Evolutionary conservation across 495 filamentous ascomycete species (phyloP).

Genomic region (Neurospora sp.): DNA sequence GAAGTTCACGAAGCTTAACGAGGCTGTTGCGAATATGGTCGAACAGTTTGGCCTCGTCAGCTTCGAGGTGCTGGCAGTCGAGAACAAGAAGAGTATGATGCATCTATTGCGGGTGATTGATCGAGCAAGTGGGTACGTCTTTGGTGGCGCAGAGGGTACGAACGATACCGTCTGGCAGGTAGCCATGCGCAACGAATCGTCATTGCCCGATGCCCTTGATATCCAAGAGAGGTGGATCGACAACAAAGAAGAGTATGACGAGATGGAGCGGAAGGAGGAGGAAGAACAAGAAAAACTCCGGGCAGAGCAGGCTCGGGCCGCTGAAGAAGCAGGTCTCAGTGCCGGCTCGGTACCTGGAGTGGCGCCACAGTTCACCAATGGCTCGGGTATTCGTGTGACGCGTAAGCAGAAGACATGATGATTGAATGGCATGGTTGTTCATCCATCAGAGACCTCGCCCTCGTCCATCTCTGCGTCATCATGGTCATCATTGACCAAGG

Average conservation of each 20-base stretch:
- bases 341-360: background rate
- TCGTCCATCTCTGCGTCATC: constrained; percentile 43
- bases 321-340: constrained; percentile 23
- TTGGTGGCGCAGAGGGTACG: constrained; percentile 80
- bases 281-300: constrained; percentile 44
- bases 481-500: constrained; percentile 25
- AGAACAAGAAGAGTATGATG: constrained; percentile 96
- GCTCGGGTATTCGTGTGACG: constrained; percentile 17
- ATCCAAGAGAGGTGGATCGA: constrained; percentile 95
- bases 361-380: constrained; percentile 3
- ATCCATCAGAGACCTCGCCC: constrained; percentile 27
- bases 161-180: constrained; percentile 94
- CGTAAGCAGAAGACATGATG: constrained; percentile 19
- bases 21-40: constrained; percentile 75
- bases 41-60: constrained; percentile 80
- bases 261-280: constrained; percentile 59
- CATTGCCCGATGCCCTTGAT: constrained; percentile 70
- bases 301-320: constrained; percentile 16
- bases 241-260: constrained; percentile 79
- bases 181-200: constrained; percentile 77
- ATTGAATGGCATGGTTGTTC: background rate
- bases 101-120: constrained; percentile 77
- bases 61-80: constrained; percentile 90
- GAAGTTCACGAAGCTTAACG: constrained; percentile 76
- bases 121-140: constrained; percentile 84